Base-by-base conservation (phyloP, 192 early-diverging fungal genomes). In the Funneliformis geosporum region DNA sequence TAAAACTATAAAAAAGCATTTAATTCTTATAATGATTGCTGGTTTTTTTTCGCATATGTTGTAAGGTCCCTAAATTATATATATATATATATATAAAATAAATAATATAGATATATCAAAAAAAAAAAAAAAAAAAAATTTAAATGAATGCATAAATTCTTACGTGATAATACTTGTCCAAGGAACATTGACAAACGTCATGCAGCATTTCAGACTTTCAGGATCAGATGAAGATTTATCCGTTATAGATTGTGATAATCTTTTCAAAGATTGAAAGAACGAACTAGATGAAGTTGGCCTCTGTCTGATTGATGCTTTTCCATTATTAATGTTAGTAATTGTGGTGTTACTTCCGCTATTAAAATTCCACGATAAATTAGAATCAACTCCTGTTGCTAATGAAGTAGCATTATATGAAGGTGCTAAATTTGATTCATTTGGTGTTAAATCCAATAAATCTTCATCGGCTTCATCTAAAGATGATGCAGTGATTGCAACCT, bases 131-230 rank as follows among this genome's bases (percentile, higher is more conserved):
- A 33, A 42, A 33, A 1, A 8, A 68, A n/a, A 42, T 40, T 38
- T n/a, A 40, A 21, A 43, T 21, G 16, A 23, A 25, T 23, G 23
- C 2, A 38, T 43, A 14, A 40, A 40, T 33, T 14, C 70, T 62
- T 84, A 86, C 84, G 81, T 85, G 71, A 92, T 93, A 73, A 96
- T 94, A 69, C 90, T 90, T 81, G 92, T 92, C 95, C 95, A 96
- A 23, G 94, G 95, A n/a, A 96, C 92, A 85, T 94, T 96, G 42
- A 96, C 93, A 90, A 94, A 95, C 55, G 95, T 96, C 94, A 96
- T 95, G 79, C 92, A 94, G 81, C 94, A 95, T 70, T 87, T 87
- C 74, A 96, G 82, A 40, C 89, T 89, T 83, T 93, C 92, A 61
- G 93, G 92, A 25, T 79, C 55, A 44, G 83, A 80, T 79, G 82